phyloP scores from a whole-genome alignment of 306 rosid species.

The Begonia loranthoides region DNA sequence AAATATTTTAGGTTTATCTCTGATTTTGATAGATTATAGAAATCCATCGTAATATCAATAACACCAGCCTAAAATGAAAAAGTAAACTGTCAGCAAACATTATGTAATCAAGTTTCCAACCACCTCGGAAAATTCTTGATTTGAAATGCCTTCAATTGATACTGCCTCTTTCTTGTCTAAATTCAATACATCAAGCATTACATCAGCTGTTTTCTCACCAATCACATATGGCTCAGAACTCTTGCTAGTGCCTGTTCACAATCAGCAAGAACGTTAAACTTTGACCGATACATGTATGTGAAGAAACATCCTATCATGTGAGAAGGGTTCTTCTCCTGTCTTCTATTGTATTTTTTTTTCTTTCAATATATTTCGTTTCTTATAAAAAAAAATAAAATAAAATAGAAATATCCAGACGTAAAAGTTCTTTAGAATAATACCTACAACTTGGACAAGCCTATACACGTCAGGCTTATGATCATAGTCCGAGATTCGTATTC shows the following conservation, averaged over 20 bases:
- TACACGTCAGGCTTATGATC: conserved; percentile 75
- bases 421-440: conserved; percentile 21
- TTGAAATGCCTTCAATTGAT: conserved; percentile 60
- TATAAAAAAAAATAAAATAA: too few relatives aligned
- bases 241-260: conserved; percentile 66
- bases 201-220: conserved; percentile 49
- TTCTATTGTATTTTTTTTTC: too few relatives aligned
- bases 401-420: too few relatives aligned
- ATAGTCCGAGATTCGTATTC: conserved; percentile 51
- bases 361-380: background rate
- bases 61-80: too few relatives aligned
- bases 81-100: too few relatives aligned
- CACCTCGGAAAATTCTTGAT: conserved; percentile 87
- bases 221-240: conserved; percentile 52
- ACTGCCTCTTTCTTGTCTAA: conserved; percentile 68
- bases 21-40: too few relatives aligned
- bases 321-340: too few relatives aligned
- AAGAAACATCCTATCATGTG: too few relatives aligned
- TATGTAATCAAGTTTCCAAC: conserved; percentile 1
- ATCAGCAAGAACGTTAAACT: conserved; percentile 9
- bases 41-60: too few relatives aligned
- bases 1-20: too few relatives aligned
- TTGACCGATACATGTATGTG: too few relatives aligned
- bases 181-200: conserved; percentile 71
- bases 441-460: conserved; percentile 94